Conservation (phyloP, 371 early-diverging fungal species). For the Mortierella sp. region DNA sequence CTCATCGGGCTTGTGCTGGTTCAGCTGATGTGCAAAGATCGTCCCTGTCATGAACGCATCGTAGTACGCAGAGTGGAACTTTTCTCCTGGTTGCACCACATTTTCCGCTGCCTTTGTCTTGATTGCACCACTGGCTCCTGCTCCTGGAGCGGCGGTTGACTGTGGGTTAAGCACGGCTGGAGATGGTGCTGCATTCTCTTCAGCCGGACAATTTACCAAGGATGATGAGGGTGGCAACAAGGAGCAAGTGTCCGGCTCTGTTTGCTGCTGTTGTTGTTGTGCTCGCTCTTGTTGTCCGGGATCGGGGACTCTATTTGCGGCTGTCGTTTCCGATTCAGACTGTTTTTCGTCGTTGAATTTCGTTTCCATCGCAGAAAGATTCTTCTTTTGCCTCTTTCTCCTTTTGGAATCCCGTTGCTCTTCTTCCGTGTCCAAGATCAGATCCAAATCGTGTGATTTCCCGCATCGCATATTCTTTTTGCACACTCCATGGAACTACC, state of each 20-base stretch:
- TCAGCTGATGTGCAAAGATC: conserved; percentile 73
- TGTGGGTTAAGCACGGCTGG: too few species aligned
- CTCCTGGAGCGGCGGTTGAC: neutral
- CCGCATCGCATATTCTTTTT: conserved; percentile 66
- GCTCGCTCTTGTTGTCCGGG: neutral
- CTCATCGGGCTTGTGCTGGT: conserved; percentile 27
- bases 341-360: neutral
- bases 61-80: conserved; percentile 86
- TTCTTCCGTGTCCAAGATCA: conserved; percentile 81
- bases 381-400: conserved; percentile 27
- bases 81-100: conserved; percentile 26
- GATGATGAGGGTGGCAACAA: too few species aligned
- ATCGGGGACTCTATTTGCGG: neutral
- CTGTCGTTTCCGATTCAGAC: neutral
- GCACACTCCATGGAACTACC: conserved; percentile 80
- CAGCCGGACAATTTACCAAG: too few species aligned
- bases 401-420: conserved; percentile 38
- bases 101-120: neutral
- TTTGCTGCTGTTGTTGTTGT: neutral
- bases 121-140: too few species aligned
- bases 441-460: conserved; percentile 81
- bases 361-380: neutral
- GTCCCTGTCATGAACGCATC: conserved; percentile 97
- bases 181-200: too few species aligned
- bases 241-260: too few species aligned